phyloP scores from a whole-genome alignment of 768 basidiomycete species.

The Phlebiopsis flavidoalba region DNA sequence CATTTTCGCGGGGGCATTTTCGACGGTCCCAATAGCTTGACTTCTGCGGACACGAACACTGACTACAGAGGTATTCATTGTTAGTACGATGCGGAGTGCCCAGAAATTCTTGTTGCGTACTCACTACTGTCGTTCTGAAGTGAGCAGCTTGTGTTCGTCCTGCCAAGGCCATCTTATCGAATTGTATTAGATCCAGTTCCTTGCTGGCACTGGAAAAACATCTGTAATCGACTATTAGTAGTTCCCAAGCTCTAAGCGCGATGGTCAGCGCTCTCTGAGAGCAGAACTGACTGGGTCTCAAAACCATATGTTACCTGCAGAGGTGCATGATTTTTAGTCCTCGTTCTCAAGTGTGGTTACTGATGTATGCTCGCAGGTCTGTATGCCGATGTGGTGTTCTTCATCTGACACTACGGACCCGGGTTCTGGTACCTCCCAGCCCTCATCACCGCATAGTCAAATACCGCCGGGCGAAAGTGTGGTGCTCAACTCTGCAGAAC shows the following conservation, averaged over 20 bases:
- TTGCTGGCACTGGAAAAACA: constrained; percentile 84
- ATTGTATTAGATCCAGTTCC: constrained; percentile 66
- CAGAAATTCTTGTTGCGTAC: constrained; percentile 74
- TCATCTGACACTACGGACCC: constrained; percentile 55
- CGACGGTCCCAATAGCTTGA: constrained; percentile 39
- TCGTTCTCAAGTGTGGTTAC: not conserved
- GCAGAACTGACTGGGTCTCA: constrained; percentile 93
- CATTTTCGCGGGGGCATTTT: constrained; percentile 37
- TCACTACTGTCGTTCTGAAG: constrained; percentile 88
- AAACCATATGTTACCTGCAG: constrained; percentile 95
- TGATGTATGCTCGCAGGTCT: constrained; percentile 43
- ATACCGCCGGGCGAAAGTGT: constrained; percentile 98
- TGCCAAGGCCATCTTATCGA: not conserved
- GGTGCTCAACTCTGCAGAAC: constrained; percentile 95
- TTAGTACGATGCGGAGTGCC: constrained; percentile 60
- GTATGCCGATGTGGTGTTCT: constrained; percentile 84
- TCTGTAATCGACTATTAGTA: constrained; percentile 86
- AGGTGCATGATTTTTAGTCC: constrained; percentile 43
- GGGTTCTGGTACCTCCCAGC: constrained; percentile 39
- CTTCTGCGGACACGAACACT: constrained; percentile 45
- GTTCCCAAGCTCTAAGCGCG: constrained; percentile 93
- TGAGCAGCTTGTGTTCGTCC: constrained; percentile 27
- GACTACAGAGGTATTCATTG: too few relatives aligned
- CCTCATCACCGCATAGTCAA: constrained; percentile 91
- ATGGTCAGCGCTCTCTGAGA: constrained; percentile 92